Percentiles rank a stretch among this genome's conserved stretches.
These are phyloP conservation scores for Kurtzmaniella quercitrusa DNA, from an alignment of 1,139 yeast genomes.

Conservation along the genomic window DNA sequence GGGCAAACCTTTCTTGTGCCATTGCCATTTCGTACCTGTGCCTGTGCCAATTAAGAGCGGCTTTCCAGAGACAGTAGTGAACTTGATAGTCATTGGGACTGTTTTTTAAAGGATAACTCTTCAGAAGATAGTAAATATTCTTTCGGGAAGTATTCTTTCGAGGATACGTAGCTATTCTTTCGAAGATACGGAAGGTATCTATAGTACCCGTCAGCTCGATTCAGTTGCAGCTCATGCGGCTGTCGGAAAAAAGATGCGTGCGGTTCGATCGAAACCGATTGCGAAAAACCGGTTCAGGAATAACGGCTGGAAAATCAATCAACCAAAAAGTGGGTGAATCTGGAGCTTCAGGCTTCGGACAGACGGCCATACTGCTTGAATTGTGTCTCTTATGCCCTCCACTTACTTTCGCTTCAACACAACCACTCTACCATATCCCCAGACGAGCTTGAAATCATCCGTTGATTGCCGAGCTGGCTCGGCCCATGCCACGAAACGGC, in stretches of 20 bases:
- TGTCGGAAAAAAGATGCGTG: not conserved
- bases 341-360: not conserved
- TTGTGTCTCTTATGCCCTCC: too few relatives aligned
- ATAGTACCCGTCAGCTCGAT: not conserved
- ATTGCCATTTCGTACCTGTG: conserved; percentile 65
- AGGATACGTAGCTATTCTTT: not conserved
- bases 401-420: too few relatives aligned
- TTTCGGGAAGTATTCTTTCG: too few relatives aligned
- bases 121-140: too few relatives aligned
- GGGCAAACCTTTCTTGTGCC: conserved; percentile 33
- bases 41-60: conserved; percentile 48
- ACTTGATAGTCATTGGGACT: conserved; percentile 10
- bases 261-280: not conserved
- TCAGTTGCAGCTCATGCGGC: not conserved
- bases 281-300: not conserved
- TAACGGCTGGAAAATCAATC: not conserved
- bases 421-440: too few relatives aligned
- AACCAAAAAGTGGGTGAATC: not conserved
- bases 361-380: not conserved
- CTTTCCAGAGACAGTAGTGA: conserved; percentile 35
- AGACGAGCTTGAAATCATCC: not conserved
- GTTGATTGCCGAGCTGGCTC: not conserved
- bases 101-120: too few relatives aligned
- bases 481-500: not conserved
- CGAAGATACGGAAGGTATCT: not conserved